phyloP scores from a whole-genome alignment of 1,284 basidiomycete species.

The Trametes hirsuta region DNA sequence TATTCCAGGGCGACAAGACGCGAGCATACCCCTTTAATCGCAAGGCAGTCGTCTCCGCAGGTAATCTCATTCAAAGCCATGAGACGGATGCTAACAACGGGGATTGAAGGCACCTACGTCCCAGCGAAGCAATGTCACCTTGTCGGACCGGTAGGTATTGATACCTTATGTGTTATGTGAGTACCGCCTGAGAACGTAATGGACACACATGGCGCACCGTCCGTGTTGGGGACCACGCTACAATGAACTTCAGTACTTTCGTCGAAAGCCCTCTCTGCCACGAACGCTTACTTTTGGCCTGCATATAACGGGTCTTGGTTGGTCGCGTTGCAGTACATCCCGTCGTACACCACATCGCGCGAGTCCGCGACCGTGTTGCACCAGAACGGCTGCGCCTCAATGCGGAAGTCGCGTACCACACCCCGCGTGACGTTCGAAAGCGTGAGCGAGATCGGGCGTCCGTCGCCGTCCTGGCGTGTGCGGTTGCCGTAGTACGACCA shows the following conservation, averaged over 20 bases:
- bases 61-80: conserved; percentile 40
- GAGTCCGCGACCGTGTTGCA: conserved; percentile 62
- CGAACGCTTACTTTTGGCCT: conserved; percentile 47
- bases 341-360: conserved; percentile 57
- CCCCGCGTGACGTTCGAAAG: conserved; percentile 53
- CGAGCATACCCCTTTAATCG: conserved; percentile 58
- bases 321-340: conserved; percentile 66
- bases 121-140: conserved; percentile 55
- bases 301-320: conserved; percentile 53
- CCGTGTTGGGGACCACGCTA: conserved; percentile 67
- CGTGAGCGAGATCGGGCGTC: conserved; percentile 64
- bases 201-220: conserved; percentile 41
- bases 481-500: conserved; percentile 50
- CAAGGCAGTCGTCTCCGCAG: conserved; percentile 66
- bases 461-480: conserved; percentile 55
- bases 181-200: background rate
- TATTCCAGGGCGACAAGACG: background rate
- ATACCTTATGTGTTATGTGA: conserved; percentile 45
- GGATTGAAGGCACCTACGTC: conserved; percentile 37
- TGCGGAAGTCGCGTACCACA: conserved; percentile 54
- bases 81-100: background rate
- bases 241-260: background rate
- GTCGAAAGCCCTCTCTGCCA: background rate
- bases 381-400: conserved; percentile 69
- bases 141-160: conserved; percentile 61